Base-by-base conservation (phyloP, 2,329 filamentous ascomycete species). In the Mycogone perniciosa region DNA sequence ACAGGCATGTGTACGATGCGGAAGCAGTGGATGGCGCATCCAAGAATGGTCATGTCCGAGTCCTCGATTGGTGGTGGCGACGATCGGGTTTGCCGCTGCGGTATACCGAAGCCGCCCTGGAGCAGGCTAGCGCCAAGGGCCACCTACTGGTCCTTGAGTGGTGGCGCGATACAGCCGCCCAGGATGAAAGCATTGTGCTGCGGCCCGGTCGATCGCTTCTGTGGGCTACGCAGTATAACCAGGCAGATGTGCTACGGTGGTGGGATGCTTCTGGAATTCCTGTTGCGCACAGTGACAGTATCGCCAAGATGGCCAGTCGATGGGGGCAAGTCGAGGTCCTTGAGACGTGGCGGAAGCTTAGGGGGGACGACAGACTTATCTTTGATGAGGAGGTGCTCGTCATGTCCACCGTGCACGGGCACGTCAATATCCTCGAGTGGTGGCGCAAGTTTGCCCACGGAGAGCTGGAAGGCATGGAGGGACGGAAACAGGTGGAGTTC, bases 31-130 rank as follows among this genome's bases (percentile, higher is more conserved):
- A 97, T 63, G 87, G 87, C 31, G 92, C 92, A 6, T 95, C 88
- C 1, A 85, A 86, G 48, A 86, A 89, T 52, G 91, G 92, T 4
- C 93, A 90, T 59, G 79, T 95, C 10, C 81, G 88, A 56, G 85
- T 95, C 0, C 77, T 97, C 1, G 88, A 96, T 61, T 95, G 89
- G 88, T 97, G 92, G 92, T 86, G 87, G 64, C 79, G 85, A 26
- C 89, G 86, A 6, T 81, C 79, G 0, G 87, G 86, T 1, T 75
- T 96, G 2, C 82, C 85, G 2, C 76, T 96, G 20, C 85, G 88
- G 58, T 96, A 93, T 67, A 95, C 88, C 8, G 89, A 96, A 65
- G 79, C 84, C 5, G 89, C 92, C 0, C 79, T 97, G 13, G 92
- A 96, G 67, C 86, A 91, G 61, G 91, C 92, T 31, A 92, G 86